Evolutionary conservation across 768 basidiomycete genomes (phyloP), one percentile per base, ranked within the genome.

Genomic region (Psilocybe cubensis): DNA sequence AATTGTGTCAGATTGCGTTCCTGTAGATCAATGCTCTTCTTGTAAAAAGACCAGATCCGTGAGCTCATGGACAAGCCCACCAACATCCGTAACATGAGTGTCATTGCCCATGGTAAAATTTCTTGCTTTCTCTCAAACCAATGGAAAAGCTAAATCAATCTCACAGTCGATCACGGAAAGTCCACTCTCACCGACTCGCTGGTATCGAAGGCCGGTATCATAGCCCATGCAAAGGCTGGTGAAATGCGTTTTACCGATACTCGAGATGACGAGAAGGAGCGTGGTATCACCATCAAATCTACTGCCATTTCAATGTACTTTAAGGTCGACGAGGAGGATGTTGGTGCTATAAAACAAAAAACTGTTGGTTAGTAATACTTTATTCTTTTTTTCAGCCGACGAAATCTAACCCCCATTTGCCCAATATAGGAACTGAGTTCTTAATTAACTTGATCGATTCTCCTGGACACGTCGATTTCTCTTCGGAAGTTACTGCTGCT

Each of bases 251-350:
- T 96, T 74, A 98, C 94, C 54, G 95, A 98, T 76, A 98, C 97
- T 58, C 84, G 96, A 80, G 86, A 91, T 9, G 97, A 99, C 72
- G 97, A 99, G 83, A 98, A 96, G 73, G 96, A 98, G 74, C 95
- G 96, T 76, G 97, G 97, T 82, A 98, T 99, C 70, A 98, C 97
- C 52, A 98, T 99, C 80, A 99, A 99, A 80, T 98, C 96, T 43
- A 98, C 96, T 28, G 97, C 96, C 68, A 97, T 99, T 74, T 97
- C 96, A 57, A 98, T 98, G 96, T 98, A 98, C 79, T 99, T 99
- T 74, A 88, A 94, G 80, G 84, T 99, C 69, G 75, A 83, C 72
- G 93, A 96, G 83, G 96, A 96, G 10, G 94, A 98, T 57, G 70
- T 97, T 27, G 63, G 74, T 9, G 80, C 87, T 54, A 90, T 99